Base-by-base conservation (phyloP, 768 basidiomycete genomes). In the Gloeopeniophorella convolvens region DNA sequence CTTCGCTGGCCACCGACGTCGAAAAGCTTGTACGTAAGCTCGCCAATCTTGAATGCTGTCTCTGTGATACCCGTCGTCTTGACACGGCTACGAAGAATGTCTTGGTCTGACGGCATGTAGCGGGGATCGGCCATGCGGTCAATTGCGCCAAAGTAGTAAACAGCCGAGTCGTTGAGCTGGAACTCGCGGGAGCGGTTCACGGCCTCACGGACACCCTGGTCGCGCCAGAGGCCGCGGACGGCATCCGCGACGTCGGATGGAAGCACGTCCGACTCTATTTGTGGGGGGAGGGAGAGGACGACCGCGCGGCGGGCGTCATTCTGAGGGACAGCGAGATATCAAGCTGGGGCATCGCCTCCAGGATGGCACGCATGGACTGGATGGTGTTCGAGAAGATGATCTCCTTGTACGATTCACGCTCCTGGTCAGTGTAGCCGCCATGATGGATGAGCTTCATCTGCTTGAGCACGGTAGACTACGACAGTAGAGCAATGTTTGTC, bases 21-120 rank as follows among this genome's bases (percentile, higher is more conserved):
- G 67, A 93, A 91, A 27, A 96, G 68, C 63, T 87, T 88, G 72
- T 96, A 97, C 21, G 89, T 94, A 50, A 96, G 73, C 62, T 96
- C 91, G 50, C 93, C 93, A 30, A 97, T 89, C 67, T 85, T 85
- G 77, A 99, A 97, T 43, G 84, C 91, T 20, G 94, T 96, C 71
- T 98, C 95, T 1, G 92, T 95, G 63, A 99, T 97, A 54, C 95
- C 95, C 0, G 95, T 97, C 0, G 95, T 97, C 74, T 96, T 97
- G 41, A 98, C 95, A 60, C 95, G 80, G 44, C 85, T 87, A 35
- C 95, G 78, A 10, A 97, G 72, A 60, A 99, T 96, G 60, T 99
- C 95, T 67, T 96, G 93, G 66, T 98, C 94, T 0, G 87, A 87
- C 8, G 95, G 95, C 55, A 93, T 70, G 70, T 94, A 98, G 32